Base-by-base conservation (phyloP, 805 yeast genomes). In the Pichia nakasei region DNA sequence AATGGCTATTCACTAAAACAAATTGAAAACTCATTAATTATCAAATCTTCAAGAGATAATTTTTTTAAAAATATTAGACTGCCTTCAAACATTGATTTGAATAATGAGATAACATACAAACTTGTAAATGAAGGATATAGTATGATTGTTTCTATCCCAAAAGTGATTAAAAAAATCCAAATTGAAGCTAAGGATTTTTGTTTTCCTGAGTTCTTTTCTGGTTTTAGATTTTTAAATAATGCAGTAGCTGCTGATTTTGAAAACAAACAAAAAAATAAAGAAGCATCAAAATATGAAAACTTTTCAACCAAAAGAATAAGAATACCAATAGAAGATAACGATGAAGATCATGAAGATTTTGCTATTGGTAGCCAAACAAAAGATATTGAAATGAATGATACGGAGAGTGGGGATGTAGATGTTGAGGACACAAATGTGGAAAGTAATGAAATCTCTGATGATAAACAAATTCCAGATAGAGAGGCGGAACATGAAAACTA, bases 41-140 rank as follows among this genome's bases (percentile, higher is more conserved):
- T 61, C 24, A 49, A 48, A 24, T 58, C 61, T 2, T 35, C 39
- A 2, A 38, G 18, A 11, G 65, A 61, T 37, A 39, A 48, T 17
- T 60, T 46, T 34, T 48, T 38, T 20, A 50, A 52, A n/a, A 31
- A 42, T n/a, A 41, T 50, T 36, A 45, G 47, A 4, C 39, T 61
- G 17, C 65, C 66, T 3, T 33, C 37, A 1, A 58, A 60, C 43
- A 51, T 51, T 5, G 54, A 57, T 38, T 12, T 48, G 2, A 37
- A 46, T 7, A 21, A 45, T 2, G 48, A 52, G 4, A 42, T 59
- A 3, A 42, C 42, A 7, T 47, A 53, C 21, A 43, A 44, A 31
- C 9, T 50, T 20, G 33, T 48, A n/a, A 48, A 55, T 15, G 38
- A 48, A 9, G 61, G 64, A n/a, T 46, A 44, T 12, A 38, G 48